Conservation (phyloP, 108 stramenopile genomes). For the Fistulifera solaris region DNA sequence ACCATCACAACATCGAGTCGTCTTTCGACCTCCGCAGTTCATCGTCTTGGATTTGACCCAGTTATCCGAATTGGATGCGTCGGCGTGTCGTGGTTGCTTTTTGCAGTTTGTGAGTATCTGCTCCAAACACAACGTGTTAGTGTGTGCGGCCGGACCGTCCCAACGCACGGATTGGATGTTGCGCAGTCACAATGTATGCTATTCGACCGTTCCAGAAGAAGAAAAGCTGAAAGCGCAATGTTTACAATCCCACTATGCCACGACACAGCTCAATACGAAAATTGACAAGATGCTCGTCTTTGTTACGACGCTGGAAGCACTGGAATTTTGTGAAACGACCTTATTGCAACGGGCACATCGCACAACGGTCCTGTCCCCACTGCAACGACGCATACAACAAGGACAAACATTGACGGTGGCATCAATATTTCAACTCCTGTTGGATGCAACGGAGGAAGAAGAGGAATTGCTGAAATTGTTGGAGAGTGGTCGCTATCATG, state of each 20-base stretch:
- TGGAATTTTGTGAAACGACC: slow-evolving; percentile 64
- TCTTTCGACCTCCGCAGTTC: slow-evolving; percentile 15
- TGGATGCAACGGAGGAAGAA: slow-evolving; percentile 37
- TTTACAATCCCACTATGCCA: slow-evolving; percentile 3
- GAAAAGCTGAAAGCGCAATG: slow-evolving; percentile 25
- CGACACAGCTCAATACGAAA: neutral
- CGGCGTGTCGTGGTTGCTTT: slow-evolving; percentile 66
- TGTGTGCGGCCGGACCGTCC: slow-evolving; percentile 56
- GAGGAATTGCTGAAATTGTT: slow-evolving; percentile 31
- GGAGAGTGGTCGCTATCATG: slow-evolving; percentile 46
- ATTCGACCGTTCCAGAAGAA: slow-evolving; percentile 36
- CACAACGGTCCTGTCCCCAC: neutral
- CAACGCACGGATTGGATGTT: slow-evolving; percentile 81
- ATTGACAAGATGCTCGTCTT: slow-evolving; percentile 32
- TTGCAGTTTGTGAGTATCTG: slow-evolving; percentile 66
- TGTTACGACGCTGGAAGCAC: slow-evolving; percentile 35
- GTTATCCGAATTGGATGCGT: slow-evolving; percentile 63
- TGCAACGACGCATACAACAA: neutral
- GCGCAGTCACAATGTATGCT: slow-evolving; percentile 61
- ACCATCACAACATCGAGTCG: too few relatives aligned
- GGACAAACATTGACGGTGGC: slow-evolving; percentile 5
- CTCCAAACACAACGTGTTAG: slow-evolving; percentile 46
- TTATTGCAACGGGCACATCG: slow-evolving; percentile 32
- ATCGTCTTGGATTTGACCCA: slow-evolving; percentile 66
- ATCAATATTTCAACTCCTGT: slow-evolving; percentile 2